Evolutionary conservation across 2,329 filamentous ascomycete genomes (phyloP).

Genomic region (Phialophora tarda): DNA sequence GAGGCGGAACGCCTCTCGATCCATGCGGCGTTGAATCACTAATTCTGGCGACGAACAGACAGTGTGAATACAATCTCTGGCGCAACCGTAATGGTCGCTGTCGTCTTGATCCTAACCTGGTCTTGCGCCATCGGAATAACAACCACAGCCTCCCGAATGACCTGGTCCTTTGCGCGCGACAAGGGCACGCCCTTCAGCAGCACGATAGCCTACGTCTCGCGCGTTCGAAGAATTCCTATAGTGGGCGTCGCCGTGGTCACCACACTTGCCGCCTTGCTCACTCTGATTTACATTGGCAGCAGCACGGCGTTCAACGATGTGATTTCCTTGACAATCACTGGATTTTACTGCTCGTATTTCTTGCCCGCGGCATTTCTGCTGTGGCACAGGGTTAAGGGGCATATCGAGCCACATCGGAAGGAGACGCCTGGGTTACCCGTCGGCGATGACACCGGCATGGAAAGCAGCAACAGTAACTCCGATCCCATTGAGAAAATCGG

Average conservation of each 20-base stretch:
- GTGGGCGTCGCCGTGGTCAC: conserved; percentile 31
- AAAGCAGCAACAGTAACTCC: conserved; percentile 2
- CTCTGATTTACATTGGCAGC: conserved; percentile 42
- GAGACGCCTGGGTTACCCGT: conserved; percentile 29
- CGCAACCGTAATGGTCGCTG: conserved; percentile 40
- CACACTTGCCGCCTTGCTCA: conserved; percentile 33
- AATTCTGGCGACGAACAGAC: conserved; percentile 22
- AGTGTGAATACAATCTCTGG: conserved; percentile 37
- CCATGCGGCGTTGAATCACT: background rate
- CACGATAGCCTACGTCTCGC: conserved; percentile 42
- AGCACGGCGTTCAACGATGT: conserved; percentile 41
- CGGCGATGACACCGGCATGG: conserved; percentile 32
- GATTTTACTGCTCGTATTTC: conserved; percentile 48
- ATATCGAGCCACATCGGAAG: conserved; percentile 47
- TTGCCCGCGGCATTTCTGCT: conserved; percentile 44
- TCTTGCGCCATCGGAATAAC: conserved; percentile 40
- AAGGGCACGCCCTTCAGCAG: conserved; percentile 36
- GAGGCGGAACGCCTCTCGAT: background rate
- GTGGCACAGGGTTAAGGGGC: conserved; percentile 45
- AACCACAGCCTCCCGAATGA: conserved; percentile 40
- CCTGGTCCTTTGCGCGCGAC: conserved; percentile 40
- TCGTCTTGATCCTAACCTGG: conserved; percentile 41
- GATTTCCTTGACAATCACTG: conserved; percentile 44
- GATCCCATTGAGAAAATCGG: conserved; percentile 6
- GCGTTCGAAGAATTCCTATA: conserved; percentile 31